A percentile compares a stretch with the other conserved stretches of the same genome.
These are phyloP conservation scores for Nectriaceae sp. DNA, from an alignment of 2,329 filamentous ascomycete species.

Conservation along the genomic window DNA sequence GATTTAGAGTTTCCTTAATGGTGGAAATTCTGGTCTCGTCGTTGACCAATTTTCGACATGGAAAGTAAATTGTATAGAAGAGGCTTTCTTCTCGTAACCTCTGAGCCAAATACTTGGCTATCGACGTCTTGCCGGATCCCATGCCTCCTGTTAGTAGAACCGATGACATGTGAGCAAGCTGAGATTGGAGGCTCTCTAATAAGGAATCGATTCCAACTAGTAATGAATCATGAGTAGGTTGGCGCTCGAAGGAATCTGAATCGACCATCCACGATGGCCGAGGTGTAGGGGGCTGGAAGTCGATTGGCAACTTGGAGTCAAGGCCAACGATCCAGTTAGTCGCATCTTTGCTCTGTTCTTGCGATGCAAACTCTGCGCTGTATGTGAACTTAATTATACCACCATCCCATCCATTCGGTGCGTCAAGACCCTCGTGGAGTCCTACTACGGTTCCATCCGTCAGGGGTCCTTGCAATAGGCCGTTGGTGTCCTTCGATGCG, in stretches of 20 bases:
- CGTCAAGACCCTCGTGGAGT: conserved; percentile 53
- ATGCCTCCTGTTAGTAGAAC: conserved; percentile 86
- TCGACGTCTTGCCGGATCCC: conserved; percentile 85
- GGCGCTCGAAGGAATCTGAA: conserved; percentile 51
- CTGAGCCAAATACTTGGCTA: conserved; percentile 76
- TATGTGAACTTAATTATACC: conserved; percentile 78
- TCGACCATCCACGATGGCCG: conserved; percentile 59
- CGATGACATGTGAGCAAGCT: conserved; percentile 83
- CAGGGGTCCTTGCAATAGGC: conserved; percentile 78
- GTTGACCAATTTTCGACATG: conserved; percentile 83
- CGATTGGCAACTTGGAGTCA: conserved; percentile 71
- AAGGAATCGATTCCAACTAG: conserved; percentile 85
- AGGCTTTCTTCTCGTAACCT: conserved; percentile 71
- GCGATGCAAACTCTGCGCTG: conserved; percentile 31
- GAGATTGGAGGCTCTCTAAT: conserved; percentile 70
- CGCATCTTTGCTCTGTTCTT: conserved; percentile 49
- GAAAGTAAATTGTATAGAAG: conserved; percentile 83
- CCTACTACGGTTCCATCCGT: conserved; percentile 85
- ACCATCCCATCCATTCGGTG: conserved; percentile 72
- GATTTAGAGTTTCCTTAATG: conserved; percentile 84
- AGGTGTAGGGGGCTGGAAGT: conserved; percentile 74
- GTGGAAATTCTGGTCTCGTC: conserved; percentile 88
- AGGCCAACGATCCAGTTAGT: conserved; percentile 75
- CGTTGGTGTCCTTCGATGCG: conserved; percentile 52
- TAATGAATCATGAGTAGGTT: conserved; percentile 56